A percentile compares a stretch with the other conserved stretches of the same genome.
Conservation (phyloP, 1,139 yeast species). For the Pichia sp. region DNA sequence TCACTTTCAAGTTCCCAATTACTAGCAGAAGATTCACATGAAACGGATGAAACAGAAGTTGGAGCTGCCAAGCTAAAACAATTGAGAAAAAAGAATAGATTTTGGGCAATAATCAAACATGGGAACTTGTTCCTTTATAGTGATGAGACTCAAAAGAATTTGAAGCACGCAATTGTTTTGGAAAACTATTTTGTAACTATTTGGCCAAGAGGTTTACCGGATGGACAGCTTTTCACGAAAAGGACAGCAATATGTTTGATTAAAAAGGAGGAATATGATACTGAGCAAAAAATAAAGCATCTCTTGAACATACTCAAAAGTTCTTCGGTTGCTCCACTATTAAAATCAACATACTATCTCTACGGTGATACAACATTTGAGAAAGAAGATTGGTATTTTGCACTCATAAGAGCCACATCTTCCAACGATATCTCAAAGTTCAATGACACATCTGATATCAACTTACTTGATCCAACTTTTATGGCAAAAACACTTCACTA, state of each 20-base stretch:
- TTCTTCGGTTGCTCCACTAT: conserved; percentile 25
- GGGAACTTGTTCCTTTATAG: conserved; percentile 80
- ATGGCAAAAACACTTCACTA: conserved; percentile 72
- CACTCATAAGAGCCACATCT: conserved; percentile 69
- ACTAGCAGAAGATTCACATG: conserved; percentile 1
- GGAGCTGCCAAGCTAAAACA: conserved; percentile 27
- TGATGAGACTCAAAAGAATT: conserved; percentile 57
- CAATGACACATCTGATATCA: conserved; percentile 13
- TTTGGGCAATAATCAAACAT: conserved; percentile 65
- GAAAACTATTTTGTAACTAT: conserved; percentile 62
- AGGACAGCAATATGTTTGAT: conserved; percentile 70
- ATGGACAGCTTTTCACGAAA: conserved; percentile 73
- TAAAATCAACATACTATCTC: conserved; percentile 59
- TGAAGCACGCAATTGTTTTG: conserved; percentile 73
- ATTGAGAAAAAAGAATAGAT: conserved; percentile 48
- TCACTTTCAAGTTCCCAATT: background rate
- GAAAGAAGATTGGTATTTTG: conserved; percentile 91
- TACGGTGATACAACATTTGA: conserved; percentile 72
- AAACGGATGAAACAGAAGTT: conserved; percentile 16
- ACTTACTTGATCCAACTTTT: conserved; percentile 36
- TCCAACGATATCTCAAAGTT: background rate
- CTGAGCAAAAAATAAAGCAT: conserved; percentile 18
- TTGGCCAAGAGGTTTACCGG: conserved; percentile 76
- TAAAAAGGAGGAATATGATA: conserved; percentile 23
- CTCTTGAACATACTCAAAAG: conserved; percentile 4